A percentile compares a stretch with the other conserved stretches of the same genome.
phyloP scores from a whole-genome alignment of 495 filamentous ascomycete genomes.

The Zalerion maritima region DNA sequence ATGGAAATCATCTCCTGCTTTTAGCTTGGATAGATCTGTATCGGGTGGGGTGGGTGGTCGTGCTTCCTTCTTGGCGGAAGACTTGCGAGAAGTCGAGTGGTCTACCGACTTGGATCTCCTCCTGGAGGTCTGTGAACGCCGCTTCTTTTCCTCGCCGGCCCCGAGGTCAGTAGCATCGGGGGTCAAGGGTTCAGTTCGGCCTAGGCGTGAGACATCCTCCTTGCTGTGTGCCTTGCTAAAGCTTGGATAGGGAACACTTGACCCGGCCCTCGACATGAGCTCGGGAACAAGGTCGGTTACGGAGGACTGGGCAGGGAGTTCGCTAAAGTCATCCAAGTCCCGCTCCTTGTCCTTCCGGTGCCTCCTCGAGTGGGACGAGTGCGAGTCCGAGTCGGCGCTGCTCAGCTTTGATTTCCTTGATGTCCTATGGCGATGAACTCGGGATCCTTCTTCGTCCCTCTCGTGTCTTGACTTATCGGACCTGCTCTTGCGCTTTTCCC shows the following conservation, averaged over 20 bases:
- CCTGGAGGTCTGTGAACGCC: conserved; percentile 4
- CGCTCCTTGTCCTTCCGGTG: conserved; percentile 2
- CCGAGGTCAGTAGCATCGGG: conserved; percentile 70
- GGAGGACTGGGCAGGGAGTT: conserved; percentile 17
- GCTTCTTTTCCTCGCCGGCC: conserved; percentile 20
- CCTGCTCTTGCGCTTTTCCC: too few species aligned
- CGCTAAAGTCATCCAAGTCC: conserved; percentile 4
- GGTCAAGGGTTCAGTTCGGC: conserved; percentile 47
- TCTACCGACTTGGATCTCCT: conserved; percentile 25
- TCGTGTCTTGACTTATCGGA: too few species aligned
- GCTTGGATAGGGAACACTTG: conserved; percentile 61
- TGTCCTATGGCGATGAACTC: neutral
- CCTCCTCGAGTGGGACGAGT: neutral
- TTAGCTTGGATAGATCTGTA: conserved; percentile 38
- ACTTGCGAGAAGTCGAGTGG: conserved; percentile 11
- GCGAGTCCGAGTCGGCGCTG: neutral
- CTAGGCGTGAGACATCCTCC: conserved; percentile 54
- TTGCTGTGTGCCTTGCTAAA: conserved; percentile 88
- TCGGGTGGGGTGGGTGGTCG: conserved; percentile 41
- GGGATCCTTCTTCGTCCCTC: too few species aligned
- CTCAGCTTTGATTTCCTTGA: neutral
- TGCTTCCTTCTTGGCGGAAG: conserved; percentile 20
- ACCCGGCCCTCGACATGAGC: conserved; percentile 21
- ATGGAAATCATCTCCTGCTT: conserved; percentile 24
- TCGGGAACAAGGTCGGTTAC: conserved; percentile 37